Percentiles rank a stretch among this genome's conserved stretches.
Evolutionary conservation across 2,329 filamentous ascomycete species (phyloP).

Genomic region (Hyphodiscus sp.): DNA sequence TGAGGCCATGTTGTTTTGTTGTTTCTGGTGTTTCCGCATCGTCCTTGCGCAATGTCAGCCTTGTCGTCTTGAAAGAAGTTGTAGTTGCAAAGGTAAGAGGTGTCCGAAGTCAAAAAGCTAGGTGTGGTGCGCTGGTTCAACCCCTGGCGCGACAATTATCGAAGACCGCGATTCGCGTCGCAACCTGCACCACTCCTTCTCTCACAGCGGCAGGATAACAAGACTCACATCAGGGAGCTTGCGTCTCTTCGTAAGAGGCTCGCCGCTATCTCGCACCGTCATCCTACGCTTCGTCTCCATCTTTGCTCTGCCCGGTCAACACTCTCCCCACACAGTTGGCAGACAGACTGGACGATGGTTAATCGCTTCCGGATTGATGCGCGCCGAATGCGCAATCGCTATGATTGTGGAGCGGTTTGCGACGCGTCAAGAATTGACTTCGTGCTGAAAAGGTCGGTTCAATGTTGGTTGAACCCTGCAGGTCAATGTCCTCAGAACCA

Average conservation of each 20-base stretch:
- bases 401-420: neutral
- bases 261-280: slow-evolving; percentile 43
- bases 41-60: slow-evolving; percentile 25
- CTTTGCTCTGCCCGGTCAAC: slow-evolving; percentile 3
- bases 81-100: slow-evolving; percentile 7
- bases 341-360: neutral
- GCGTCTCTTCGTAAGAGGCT: slow-evolving; percentile 51
- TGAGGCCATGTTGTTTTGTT: slow-evolving; percentile 64
- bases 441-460: neutral
- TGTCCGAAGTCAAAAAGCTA: neutral
- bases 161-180: slow-evolving; percentile 9
- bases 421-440: neutral
- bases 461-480: neutral
- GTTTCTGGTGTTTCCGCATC: slow-evolving; percentile 55
- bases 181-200: slow-evolving; percentile 3
- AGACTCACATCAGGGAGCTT: slow-evolving; percentile 49
- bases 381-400: neutral
- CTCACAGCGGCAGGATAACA: slow-evolving; percentile 4
- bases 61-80: slow-evolving; percentile 14
- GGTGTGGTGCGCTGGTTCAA: slow-evolving; percentile 12
- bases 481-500: neutral
- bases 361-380: neutral
- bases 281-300: slow-evolving; percentile 39
- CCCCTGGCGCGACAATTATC: slow-evolving; percentile 3
- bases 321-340: neutral